phyloP scores from a whole-genome alignment of 225 moss, liverwort and hornwort species.

The Pseudisothecium myosuroides region DNA sequence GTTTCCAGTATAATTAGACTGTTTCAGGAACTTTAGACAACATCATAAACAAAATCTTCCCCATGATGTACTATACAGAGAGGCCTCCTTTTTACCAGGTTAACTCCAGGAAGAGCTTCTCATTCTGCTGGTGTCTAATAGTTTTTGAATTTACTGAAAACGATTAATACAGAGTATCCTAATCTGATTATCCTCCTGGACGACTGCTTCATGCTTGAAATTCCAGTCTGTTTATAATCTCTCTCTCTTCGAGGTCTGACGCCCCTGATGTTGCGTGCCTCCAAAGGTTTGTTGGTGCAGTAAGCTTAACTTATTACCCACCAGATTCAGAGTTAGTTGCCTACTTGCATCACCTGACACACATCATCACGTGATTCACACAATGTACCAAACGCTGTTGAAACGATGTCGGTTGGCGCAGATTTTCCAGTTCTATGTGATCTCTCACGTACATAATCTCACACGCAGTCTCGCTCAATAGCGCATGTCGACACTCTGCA shows the following conservation, averaged over 20 bases:
- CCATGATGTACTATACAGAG: background rate
- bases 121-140: background rate
- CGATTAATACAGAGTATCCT: background rate
- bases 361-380: background rate
- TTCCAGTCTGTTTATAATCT: background rate
- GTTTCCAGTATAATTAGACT: background rate
- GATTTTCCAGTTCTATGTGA: background rate
- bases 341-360: background rate
- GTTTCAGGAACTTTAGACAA: background rate
- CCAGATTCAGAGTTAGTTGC: background rate
- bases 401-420: background rate
- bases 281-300: background rate
- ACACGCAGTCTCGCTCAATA: background rate
- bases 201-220: background rate
- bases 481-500: background rate
- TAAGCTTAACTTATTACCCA: background rate
- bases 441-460: background rate
- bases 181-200: background rate
- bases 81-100: background rate
- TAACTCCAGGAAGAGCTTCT: background rate
- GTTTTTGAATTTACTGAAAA: background rate
- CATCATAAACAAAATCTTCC: background rate
- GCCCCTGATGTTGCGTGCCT: background rate
- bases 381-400: background rate
- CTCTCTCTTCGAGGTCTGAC: background rate